Base-by-base conservation (phyloP, 2,329 filamentous ascomycete species). In the Macrophomina pseudophaseolina region DNA sequence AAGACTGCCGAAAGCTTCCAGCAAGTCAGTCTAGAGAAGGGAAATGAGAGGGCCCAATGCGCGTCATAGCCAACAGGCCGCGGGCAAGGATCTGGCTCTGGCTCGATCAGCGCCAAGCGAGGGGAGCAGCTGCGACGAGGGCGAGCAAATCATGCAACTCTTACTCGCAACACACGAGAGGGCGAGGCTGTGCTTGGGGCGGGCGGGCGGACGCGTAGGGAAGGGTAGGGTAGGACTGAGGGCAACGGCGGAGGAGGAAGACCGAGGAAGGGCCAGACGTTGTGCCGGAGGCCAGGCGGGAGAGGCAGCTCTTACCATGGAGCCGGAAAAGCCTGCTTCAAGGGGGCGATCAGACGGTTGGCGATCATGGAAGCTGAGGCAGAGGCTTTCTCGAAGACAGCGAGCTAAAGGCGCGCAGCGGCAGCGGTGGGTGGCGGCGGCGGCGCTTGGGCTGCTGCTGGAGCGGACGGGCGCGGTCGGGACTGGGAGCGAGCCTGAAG, bases 31-130 rank as follows among this genome's bases (percentile, higher is more conserved):
- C 46, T 54, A 46, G 33, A 48, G 65, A 49, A 66, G 65, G 65
- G 65, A 66, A 66, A 66, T 66, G 65, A 66, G 65, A 66, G 56
- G 54, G 65, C 65, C 65, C 65, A 66, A 66, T 66, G 65, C 65
- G 65, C 65, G 65, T 66, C 65, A 66, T 66, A 66, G 65, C 65
- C 52, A 66, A 38, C 54, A 62, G 35, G 65, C 62, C 54, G 65
- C 54, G 65, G 56, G 65, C 65, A 66, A 66, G 65, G 65, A 66
- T 62, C 56, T 53, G 54, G 65, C 65, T 46, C 42, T 44, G 65
- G 56, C 65, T 62, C 46, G 65, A 66, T 62, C 54, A 62, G 51
- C 65, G 65, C 65, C 65, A 66, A 66, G 65, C 65, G 65, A 66
- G 56, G 64, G 65, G 65, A 66, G 56, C 42, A 53, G 65, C 54